Base-by-base conservation (phyloP, 192 early-diverging fungal genomes). In the Linderina pennispora region DNA sequence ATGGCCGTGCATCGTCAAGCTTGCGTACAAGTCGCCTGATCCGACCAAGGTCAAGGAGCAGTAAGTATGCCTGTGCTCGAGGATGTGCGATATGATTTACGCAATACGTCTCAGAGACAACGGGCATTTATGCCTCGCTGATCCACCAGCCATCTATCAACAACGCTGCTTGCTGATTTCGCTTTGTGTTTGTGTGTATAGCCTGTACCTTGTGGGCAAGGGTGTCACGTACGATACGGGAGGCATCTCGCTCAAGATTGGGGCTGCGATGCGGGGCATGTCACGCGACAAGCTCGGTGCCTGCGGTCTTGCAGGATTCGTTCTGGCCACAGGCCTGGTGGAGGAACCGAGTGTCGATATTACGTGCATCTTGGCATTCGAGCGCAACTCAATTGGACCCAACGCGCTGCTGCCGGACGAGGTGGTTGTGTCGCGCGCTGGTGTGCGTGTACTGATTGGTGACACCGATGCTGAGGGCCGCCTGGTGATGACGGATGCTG, bases 381-480 rank as follows among this genome's bases (percentile, higher is more conserved):
- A 89, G 40, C 80, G 88, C 57, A 94, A 91, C 72, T 82, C 80
- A 23, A 77, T 88, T 45, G 90, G 90, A 2, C 77, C 87, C 18
- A 85, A 88, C 54, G 62, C 81, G 25, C 87, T 87, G 63, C 84
- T 91, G 17, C 80, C 77, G 45, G 91, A 94, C 58, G 89, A 94
- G 48, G 73, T 94, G 15, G 62, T 94, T 20, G 69, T 77, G 41
- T 83, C 85, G 17, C 80, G 91, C 11, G 80, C 79, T 23, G 89
- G 91, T 8, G 77, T 77, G 20, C 77, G 90, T 20, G 86, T 90
- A 4, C 56, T 88, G 40, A 80, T 90, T 48, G 82, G 80, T 44
- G 88, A 92, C 68, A 93, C 91, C 1, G 91, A 94, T 58, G 91
- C 89, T 28, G 91, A 94, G 64, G 91, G 91, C 23, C 82, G 91